These are phyloP conservation scores for Pseudodiploospora longispora DNA, from an alignment of 2,329 filamentous ascomycete species.

Conservation along the genomic window DNA sequence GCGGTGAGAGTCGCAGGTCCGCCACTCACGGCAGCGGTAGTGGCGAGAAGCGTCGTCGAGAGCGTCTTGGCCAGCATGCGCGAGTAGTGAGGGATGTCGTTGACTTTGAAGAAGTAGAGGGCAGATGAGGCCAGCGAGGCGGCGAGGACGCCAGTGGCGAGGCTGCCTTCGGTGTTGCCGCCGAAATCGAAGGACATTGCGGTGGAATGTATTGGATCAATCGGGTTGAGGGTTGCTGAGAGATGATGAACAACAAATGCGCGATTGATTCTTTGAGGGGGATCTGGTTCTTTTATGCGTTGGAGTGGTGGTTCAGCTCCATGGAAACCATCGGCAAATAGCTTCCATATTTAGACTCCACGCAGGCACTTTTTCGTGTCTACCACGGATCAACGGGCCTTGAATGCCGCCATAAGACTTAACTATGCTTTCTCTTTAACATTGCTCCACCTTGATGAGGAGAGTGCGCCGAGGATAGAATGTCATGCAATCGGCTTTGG, in stretches of 20 bases:
- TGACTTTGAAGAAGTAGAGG: conserved; percentile 12
- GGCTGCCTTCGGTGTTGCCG: not conserved
- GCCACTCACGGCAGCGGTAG: conserved; percentile 9
- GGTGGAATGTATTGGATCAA: not conserved
- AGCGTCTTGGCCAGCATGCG: conserved; percentile 24
- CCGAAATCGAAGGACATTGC: not conserved
- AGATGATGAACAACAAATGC: not conserved
- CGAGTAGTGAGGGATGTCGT: conserved; percentile 13
- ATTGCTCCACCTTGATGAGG: no score
- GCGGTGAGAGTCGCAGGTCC: conserved; percentile 14
- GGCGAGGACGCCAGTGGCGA: not conserved
- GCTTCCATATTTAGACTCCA: no score
- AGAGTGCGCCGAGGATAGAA: no score
- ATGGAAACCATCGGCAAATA: no score
- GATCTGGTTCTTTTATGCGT: no score
- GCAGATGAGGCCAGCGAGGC: conserved; percentile 9
- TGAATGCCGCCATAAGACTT: no score
- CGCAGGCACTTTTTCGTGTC: no score
- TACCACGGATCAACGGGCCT: no score
- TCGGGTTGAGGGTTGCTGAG: not conserved
- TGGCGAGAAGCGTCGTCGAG: conserved; percentile 23
- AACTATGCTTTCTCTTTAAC: no score
- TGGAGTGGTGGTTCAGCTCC: no score
- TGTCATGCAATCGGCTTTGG: no score
- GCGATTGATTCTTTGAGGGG: no score